Evolutionary conservation across 805 yeast species (phyloP), one percentile per base, ranked within the genome.

Genomic region (Helenozyma rhizophorensis): DNA sequence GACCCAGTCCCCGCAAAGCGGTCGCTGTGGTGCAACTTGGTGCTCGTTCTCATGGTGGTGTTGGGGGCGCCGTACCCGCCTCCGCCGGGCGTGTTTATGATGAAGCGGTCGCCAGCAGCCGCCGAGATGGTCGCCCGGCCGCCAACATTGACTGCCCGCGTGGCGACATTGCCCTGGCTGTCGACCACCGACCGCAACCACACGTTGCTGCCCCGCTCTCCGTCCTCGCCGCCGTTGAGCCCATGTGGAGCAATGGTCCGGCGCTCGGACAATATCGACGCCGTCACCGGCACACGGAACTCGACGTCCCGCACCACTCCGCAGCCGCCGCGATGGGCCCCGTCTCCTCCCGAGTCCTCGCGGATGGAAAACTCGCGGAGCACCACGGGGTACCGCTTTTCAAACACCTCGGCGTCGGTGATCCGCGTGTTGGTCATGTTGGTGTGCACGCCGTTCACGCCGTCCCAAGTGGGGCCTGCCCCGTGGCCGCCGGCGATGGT

Each of bases 201-300:
- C 19, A 46, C 46, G 44, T 65, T 59, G 32, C 43, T 47, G 4
- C 98, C 98, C 39, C 86, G 62, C 15, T 56, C 56, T 3, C 94
- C 98, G 43, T 76, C 76, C 19, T 61, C 68, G 21, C 97, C 98
- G 1, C 96, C 97, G 14, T 72, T 59, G 32, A 90, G 56, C 4
- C 97, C 98, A 54, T 80, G 83, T 1, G 97, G 98, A 1, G 89
- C 80, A 38, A 76, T 60, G 2, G 84, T 78, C 48, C 97, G 72
- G 53, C 98, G 73, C 54, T 90, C 97, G 83, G 65, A 37, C 87
- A 85, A 1, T 94, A 86, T 6, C 3, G 47, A 42, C 2, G 44
- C 49, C 9, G 45, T 42, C 22, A 41, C 47, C 2, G 48, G 48
- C 9, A 43, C 43, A 4, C 50, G 30, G 32, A 46, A 46, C 29